Percentiles rank a stretch among this genome's conserved stretches.
phyloP scores from a whole-genome alignment of 305 asterid genomes.

The Plantago lanceolata region DNA sequence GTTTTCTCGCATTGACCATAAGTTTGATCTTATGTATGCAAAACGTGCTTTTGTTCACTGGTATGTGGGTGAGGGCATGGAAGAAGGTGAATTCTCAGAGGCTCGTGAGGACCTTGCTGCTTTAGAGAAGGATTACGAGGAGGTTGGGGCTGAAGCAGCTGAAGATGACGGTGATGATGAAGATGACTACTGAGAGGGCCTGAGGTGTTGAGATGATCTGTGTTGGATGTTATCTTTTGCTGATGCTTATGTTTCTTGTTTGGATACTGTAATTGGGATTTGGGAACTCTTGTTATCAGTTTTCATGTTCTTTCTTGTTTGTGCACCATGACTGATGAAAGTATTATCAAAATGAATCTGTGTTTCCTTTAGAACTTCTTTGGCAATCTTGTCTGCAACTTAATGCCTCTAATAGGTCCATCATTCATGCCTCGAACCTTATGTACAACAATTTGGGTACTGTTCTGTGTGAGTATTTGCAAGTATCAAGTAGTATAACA shows the following conservation, averaged over 20 bases:
- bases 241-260: not conserved
- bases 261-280: not conserved
- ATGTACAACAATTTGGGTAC: too few relatives aligned
- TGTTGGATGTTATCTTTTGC: not conserved
- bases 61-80: slow-evolving; percentile 33
- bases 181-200: not conserved
- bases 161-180: slow-evolving; percentile 12
- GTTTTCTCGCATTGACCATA: slow-evolving; percentile 29
- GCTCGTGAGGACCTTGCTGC: slow-evolving; percentile 32
- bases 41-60: slow-evolving; percentile 29
- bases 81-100: slow-evolving; percentile 29
- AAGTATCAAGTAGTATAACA: too few relatives aligned
- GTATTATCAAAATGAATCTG: not conserved
- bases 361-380: too few relatives aligned
- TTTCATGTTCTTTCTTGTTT: not conserved
- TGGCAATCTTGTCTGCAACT: too few relatives aligned
- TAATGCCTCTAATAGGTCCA: too few relatives aligned
- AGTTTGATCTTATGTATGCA: slow-evolving; percentile 29
- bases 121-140: slow-evolving; percentile 25
- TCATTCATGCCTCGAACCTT: too few relatives aligned
- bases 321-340: not conserved
- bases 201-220: not conserved
- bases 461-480: too few relatives aligned
- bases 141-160: slow-evolving; percentile 22
- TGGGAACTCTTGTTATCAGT: not conserved